Conservation (phyloP, 768 basidiomycete genomes). For the Hypholoma fasciculare region DNA sequence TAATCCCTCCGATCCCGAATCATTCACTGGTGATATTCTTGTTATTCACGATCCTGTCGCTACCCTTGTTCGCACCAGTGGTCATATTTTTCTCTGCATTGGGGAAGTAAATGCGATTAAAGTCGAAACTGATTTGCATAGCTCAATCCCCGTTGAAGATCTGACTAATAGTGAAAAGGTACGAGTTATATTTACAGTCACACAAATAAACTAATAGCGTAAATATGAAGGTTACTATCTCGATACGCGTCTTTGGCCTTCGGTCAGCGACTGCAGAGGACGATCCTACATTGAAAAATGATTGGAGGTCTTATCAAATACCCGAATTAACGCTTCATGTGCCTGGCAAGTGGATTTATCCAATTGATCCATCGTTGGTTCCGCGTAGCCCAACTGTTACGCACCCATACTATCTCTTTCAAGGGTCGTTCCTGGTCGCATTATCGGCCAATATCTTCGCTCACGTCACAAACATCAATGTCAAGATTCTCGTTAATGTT, state of each 20-base stretch:
- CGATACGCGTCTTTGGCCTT: conserved; percentile 24
- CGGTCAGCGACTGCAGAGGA: conserved; percentile 16
- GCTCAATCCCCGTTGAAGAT: conserved; percentile 13
- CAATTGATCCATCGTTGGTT: conserved; percentile 21
- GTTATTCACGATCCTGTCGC: conserved; percentile 24
- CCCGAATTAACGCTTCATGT: conserved; percentile 16
- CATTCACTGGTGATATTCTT: conserved; percentile 12
- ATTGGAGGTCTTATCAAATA: conserved; percentile 25
- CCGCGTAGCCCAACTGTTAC: conserved; percentile 8
- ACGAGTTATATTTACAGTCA: no score
- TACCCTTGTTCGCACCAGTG: conserved; percentile 20
- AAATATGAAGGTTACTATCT: conserved; percentile 15
- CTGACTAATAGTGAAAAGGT: conserved; percentile 13
- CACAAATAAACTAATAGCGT: no score
- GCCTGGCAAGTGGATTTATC: conserved; percentile 22
- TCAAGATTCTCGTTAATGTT: conserved; percentile 14
- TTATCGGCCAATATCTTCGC: conserved; percentile 19
- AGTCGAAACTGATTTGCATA: conserved; percentile 15
- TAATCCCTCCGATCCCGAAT: no score
- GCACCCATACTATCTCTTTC: conserved; percentile 25
- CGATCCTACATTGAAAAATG: conserved; percentile 16
- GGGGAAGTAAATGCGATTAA: conserved; percentile 25
- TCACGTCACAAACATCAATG: conserved; percentile 8
- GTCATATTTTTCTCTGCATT: conserved; percentile 25
- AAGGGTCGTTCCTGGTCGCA: conserved; percentile 18